Conservation (phyloP, 441 rosid genomes). For the Melastoma candidum region DNA sequence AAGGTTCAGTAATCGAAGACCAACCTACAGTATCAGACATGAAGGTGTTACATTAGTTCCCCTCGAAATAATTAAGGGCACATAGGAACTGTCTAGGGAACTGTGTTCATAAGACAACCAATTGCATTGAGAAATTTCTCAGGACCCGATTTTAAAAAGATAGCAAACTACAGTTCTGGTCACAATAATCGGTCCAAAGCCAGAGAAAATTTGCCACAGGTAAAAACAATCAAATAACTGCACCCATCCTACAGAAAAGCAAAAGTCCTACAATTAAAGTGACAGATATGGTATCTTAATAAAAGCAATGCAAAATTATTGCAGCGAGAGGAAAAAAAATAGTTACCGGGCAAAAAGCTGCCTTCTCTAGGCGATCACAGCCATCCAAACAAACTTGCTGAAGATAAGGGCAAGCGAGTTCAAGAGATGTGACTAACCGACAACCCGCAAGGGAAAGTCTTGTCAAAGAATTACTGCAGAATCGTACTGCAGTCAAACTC, state of each 20-base stretch:
- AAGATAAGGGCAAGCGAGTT: slow-evolving; percentile 65
- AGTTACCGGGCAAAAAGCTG: slow-evolving; percentile 71
- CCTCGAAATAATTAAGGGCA: not conserved
- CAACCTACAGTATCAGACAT: slow-evolving; percentile 42
- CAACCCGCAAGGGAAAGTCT: slow-evolving; percentile 95
- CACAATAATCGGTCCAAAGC: too few relatives aligned
- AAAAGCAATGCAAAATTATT: too few relatives aligned
- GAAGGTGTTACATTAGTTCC: slow-evolving; percentile 2
- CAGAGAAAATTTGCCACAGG: too few relatives aligned
- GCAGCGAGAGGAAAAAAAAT: not conserved
- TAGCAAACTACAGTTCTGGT: too few relatives aligned
- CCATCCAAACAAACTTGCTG: slow-evolving; percentile 89
- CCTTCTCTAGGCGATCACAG: slow-evolving; percentile 88
- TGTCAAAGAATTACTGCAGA: slow-evolving; percentile 67
- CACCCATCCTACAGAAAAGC: too few relatives aligned
- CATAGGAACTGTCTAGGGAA: too few relatives aligned
- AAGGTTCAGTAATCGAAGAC: slow-evolving; percentile 67
- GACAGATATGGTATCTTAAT: too few relatives aligned
- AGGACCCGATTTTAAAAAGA: too few relatives aligned
- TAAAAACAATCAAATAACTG: too few relatives aligned
- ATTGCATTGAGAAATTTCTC: too few relatives aligned
- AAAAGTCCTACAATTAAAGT: too few relatives aligned
- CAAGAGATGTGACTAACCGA: slow-evolving; percentile 69
- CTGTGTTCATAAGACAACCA: too few relatives aligned
- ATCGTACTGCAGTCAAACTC: slow-evolving; percentile 74